Conservation (phyloP, 176 grass and related monocot species). For the Melocanna baccifera region DNA sequence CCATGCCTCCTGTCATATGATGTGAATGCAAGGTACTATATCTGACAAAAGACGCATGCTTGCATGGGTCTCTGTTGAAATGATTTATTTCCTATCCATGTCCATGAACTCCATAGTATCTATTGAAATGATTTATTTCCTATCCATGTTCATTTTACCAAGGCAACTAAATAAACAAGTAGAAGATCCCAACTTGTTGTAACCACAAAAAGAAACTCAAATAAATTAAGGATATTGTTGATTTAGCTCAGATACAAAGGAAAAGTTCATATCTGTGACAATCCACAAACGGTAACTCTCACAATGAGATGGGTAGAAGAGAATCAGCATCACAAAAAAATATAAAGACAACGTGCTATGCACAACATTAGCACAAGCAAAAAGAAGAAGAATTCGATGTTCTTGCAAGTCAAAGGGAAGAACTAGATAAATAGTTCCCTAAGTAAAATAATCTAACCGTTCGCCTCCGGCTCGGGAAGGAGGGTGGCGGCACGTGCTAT, state of each 20-base stretch:
- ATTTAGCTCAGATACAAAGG: constrained; percentile 57
- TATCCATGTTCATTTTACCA: not conserved
- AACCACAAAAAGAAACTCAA: not conserved
- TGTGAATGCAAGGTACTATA: too few relatives aligned
- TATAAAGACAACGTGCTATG: not conserved
- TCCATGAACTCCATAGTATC: too few relatives aligned
- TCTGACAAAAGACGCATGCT: too few relatives aligned
- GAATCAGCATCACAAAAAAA: constrained; percentile 41
- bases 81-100: too few relatives aligned
- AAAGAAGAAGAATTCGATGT: not conserved
- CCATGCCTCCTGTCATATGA: too few relatives aligned
- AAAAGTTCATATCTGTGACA: constrained; percentile 46
- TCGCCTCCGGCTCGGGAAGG: constrained; percentile 41
- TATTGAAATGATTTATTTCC: too few relatives aligned
- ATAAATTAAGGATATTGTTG: not conserved
- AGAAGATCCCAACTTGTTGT: too few relatives aligned
- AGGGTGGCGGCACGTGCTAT: constrained; percentile 32
- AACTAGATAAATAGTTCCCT: constrained; percentile 36
- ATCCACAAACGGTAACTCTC: constrained; percentile 66
- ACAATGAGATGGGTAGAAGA: constrained; percentile 91
- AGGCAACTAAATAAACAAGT: not conserved
- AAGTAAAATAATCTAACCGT: constrained; percentile 31
- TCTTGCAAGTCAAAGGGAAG: not conserved
- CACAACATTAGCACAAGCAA: not conserved
- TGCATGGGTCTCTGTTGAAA: too few relatives aligned